Conservation (phyloP, 2,329 filamentous ascomycete species). For the Immersiporthe knoxdaviesiana region DNA sequence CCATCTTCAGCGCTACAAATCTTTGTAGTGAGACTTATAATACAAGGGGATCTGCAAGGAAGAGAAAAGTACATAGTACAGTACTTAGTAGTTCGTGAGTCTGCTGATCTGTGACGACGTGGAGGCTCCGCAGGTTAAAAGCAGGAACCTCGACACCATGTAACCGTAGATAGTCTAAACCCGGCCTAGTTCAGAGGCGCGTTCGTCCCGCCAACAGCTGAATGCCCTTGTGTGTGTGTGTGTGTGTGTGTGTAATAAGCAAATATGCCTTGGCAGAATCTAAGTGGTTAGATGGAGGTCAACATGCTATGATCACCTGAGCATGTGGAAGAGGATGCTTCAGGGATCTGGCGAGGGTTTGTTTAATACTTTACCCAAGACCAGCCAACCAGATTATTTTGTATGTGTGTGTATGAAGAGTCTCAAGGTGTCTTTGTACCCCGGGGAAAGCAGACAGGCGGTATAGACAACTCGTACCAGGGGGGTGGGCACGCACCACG, state of each 20-base stretch:
- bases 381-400: not conserved
- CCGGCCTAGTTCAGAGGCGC: not conserved
- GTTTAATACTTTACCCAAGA: not conserved
- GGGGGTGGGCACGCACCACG: conserved; percentile 3
- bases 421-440: not conserved
- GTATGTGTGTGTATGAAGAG: not conserved
- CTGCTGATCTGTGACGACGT: not conserved
- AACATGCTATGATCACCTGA: not conserved
- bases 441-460: not conserved
- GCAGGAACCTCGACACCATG: not conserved
- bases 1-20: not conserved
- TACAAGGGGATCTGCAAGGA: not conserved
- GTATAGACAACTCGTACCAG: not conserved
- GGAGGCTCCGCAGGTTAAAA: not conserved
- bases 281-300: not conserved
- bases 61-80: no score
- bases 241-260: not conserved
- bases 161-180: not conserved
- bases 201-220: not conserved
- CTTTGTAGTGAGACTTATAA: not conserved
- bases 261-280: not conserved
- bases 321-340: not conserved
- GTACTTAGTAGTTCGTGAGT: no score
- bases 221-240: no score
- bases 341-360: not conserved